phyloP scores from a whole-genome alignment of 805 yeast genomes.

The Lachancea meyersii region DNA sequence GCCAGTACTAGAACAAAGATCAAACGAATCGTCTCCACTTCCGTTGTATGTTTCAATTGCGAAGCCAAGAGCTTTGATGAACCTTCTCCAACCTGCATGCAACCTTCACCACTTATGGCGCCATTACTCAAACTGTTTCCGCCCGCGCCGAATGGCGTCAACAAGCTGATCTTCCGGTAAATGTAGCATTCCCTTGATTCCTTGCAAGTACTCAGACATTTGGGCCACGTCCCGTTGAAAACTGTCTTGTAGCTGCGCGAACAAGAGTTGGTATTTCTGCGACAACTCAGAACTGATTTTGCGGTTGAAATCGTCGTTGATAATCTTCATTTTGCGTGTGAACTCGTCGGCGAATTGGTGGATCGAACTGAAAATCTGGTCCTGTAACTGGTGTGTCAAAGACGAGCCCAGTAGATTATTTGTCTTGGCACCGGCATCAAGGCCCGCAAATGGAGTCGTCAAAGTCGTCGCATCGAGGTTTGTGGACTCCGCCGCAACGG shows the following conservation, averaged over 20 bases:
- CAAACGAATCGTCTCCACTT: too few species aligned
- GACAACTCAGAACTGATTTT: slow-evolving; percentile 33
- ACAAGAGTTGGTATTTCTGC: slow-evolving; percentile 31
- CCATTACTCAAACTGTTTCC: too few species aligned
- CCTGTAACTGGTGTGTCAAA: slow-evolving; percentile 34
- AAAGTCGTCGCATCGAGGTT: slow-evolving; percentile 14
- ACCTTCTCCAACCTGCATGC: too few species aligned
- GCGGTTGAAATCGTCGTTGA: slow-evolving; percentile 35
- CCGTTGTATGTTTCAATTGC: too few species aligned
- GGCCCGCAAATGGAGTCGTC: not conserved
- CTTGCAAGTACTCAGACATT: slow-evolving; percentile 32
- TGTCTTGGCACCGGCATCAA: not conserved
- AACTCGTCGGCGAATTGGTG: slow-evolving; percentile 33
- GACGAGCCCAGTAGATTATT: slow-evolving; percentile 16
- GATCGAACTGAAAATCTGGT: slow-evolving; percentile 34
- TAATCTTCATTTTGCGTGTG: slow-evolving; percentile 31
- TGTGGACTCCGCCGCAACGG: too few species aligned
- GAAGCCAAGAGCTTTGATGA: too few species aligned
- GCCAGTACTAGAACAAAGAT: too few species aligned
- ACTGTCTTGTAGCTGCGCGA: slow-evolving; percentile 30
- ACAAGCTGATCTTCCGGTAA: slow-evolving; percentile 33
- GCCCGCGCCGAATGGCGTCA: too few species aligned
- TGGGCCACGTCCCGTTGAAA: slow-evolving; percentile 36
- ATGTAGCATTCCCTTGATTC: slow-evolving; percentile 33
- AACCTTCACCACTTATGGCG: too few species aligned